Base-by-base conservation (phyloP, 164 flowering plant genomes). In the Aristolochia fimbriata region DNA sequence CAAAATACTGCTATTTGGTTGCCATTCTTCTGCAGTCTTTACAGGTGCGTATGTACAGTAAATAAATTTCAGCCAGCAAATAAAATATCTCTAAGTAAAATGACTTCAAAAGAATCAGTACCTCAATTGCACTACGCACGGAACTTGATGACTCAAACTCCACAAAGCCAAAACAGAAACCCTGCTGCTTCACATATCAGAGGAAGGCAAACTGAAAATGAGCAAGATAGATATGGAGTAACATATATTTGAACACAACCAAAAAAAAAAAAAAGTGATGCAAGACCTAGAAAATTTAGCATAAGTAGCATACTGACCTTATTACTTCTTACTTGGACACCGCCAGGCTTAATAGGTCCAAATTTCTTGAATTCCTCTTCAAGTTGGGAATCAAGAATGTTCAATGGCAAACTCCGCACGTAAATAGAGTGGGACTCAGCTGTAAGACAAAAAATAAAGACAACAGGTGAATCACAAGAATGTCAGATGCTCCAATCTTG, bases 241-340 rank as follows among this genome's bases (percentile, higher is more conserved):
- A 54, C 15, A 23, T 16, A 47, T 2, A 59, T 10, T 47, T 25
- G 21, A 24, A 59, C 7, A 14, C 15, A 25, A 59, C 15, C 15
- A 47, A 22, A 25, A 21, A 45, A 3, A 4, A n/a, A 25, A n/a
- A 30, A 24, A 30, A 16, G 30, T 13, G 15, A 37, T n/a, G 43
- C 19, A n/a, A 43, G 11, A n/a, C 23, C 23, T 10, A n/a, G 23
- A 31, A 13, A 57, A 6, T 14, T 31, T 23, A 13, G 21, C 12
- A 23, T 10, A 15, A 6, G 20, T 14, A 45, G 6, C 50, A 12
- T 2, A 69, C 70, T 37, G 4, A 91, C 99, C 96, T 78, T 82
- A 48, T 75, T 82, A 73, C 96, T 91, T 73, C 96, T 80, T 58
- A 94, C 99, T 91, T 91, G 99, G 62, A 94, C 73, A 22, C 99